These are phyloP conservation scores for Crithidia sp. DNA, from an alignment of 208 protist species.

Conservation along the genomic window DNA sequence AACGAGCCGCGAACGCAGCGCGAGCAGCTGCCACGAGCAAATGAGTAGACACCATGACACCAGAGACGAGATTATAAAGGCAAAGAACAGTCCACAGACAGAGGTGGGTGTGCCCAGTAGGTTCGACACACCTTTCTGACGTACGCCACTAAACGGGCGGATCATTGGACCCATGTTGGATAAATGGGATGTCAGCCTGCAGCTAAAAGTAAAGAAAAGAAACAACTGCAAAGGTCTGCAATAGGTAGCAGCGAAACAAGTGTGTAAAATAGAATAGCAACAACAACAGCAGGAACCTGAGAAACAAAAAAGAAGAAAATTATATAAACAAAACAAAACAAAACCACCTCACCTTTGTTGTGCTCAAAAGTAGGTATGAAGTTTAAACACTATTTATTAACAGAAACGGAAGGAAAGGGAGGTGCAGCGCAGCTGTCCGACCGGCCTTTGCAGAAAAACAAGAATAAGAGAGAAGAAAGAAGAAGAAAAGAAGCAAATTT, in stretches of 20 bases:
- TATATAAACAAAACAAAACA: conserved; percentile 2
- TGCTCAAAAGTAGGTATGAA: too few species aligned
- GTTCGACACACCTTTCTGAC: background rate
- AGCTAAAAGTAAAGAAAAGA: background rate
- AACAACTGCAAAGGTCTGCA: background rate
- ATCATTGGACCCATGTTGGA: background rate
- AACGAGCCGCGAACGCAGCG: conserved; percentile 15
- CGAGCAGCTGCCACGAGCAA: conserved; percentile 5
- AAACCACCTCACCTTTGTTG: too few species aligned
- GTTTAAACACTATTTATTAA: too few species aligned
- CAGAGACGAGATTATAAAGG: background rate
- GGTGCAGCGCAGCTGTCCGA: too few species aligned
- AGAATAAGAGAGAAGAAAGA: background rate
- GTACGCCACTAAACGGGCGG: background rate
- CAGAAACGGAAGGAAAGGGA: too few species aligned
- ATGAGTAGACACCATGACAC: background rate
- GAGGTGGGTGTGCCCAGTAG: background rate
- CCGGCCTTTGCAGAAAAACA: background rate
- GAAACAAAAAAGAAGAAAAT: background rate
- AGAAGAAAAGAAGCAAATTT: background rate
- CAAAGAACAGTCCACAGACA: background rate
- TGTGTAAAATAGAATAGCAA: background rate
- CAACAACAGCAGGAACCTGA: too few species aligned
- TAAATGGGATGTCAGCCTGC: too few species aligned
- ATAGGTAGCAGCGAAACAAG: background rate